These are phyloP conservation scores for Aspergillus quadrilineatus DNA, from an alignment of 2,329 filamentous ascomycete species.

Conservation along the genomic window DNA sequence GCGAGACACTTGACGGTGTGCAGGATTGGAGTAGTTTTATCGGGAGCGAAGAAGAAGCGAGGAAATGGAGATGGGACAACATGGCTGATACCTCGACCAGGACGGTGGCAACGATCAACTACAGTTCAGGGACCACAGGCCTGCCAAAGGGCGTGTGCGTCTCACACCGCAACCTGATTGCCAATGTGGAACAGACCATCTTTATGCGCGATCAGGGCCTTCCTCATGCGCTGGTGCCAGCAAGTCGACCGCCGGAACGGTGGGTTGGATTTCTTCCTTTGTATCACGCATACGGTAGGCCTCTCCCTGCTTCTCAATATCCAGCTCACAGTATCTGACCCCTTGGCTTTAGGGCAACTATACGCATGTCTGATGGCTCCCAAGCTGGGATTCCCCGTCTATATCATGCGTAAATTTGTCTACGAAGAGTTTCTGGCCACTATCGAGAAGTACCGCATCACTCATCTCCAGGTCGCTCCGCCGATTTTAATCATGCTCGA, in stretches of 20 bases:
- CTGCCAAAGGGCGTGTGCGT: slow-evolving; percentile 15
- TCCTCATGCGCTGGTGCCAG: not conserved
- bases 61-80: slow-evolving; percentile 10
- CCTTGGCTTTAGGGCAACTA: slow-evolving; percentile 7
- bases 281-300: slow-evolving; percentile 15
- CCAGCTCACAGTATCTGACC: not conserved
- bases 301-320: too few relatives aligned
- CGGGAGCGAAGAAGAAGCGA: slow-evolving; percentile 7
- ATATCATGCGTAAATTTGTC: slow-evolving; percentile 58
- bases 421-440: slow-evolving; percentile 54
- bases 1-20: not conserved
- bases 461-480: slow-evolving; percentile 55
- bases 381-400: slow-evolving; percentile 49
- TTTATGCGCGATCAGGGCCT: slow-evolving; percentile 12
- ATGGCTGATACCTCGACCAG: not conserved
- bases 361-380: slow-evolving; percentile 52
- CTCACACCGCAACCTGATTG: slow-evolving; percentile 14
- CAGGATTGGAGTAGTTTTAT: slow-evolving; percentile 9
- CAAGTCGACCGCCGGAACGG: slow-evolving; percentile 10
- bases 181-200: slow-evolving; percentile 14
- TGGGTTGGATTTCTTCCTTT: slow-evolving; percentile 15
- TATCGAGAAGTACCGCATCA: slow-evolving; percentile 55
- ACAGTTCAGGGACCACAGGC: slow-evolving; percentile 13
- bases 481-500: slow-evolving; percentile 60
- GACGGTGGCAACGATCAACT: slow-evolving; percentile 12